phyloP scores from a whole-genome alignment of 129 eudicot genomes.

The carrot (Daucus carota) region DNA sequence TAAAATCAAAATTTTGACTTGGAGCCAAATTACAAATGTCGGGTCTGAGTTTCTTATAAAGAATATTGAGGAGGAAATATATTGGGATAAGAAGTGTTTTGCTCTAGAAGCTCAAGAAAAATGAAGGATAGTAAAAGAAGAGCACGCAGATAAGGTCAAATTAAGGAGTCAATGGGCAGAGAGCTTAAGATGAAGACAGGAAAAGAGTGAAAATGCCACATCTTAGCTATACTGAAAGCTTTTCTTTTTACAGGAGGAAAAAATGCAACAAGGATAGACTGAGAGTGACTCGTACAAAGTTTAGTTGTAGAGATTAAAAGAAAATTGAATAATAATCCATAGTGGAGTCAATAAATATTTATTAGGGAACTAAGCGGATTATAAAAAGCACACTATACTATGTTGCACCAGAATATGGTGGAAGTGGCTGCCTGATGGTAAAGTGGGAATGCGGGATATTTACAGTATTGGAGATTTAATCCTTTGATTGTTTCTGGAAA shows the following conservation, averaged over 20 bases:
- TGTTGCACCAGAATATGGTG: conserved; percentile 79
- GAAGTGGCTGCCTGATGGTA: conserved; percentile 64
- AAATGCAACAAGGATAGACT: too few species aligned
- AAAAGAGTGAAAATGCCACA: conserved; percentile 35
- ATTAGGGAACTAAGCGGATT: conserved; percentile 84
- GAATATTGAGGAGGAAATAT: conserved; percentile 19
- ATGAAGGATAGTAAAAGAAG: too few species aligned
- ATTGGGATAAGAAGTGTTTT: conserved; percentile 18
- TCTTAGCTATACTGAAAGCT: conserved; percentile 24
- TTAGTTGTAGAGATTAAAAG: conserved; percentile 54
- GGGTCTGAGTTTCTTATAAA: conserved; percentile 15
- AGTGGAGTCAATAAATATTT: conserved; percentile 72
- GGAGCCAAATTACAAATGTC: conserved; percentile 10
- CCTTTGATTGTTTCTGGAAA: conserved; percentile 81
- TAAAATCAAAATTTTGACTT: conserved; percentile 22
- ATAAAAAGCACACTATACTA: conserved; percentile 90
- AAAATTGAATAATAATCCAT: conserved; percentile 30
- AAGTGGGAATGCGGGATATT: conserved; percentile 74
- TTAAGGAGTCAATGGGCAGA: conserved; percentile 3
- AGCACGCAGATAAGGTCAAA: too few species aligned
- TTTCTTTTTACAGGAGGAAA: conserved; percentile 20
- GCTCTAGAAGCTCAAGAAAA: conserved; percentile 40
- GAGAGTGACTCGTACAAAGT: conserved; percentile 28
- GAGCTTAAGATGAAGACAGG: conserved; percentile 32
- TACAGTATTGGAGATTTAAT: conserved; percentile 74